phyloP scores from a whole-genome alignment of 768 basidiomycete genomes.

The Cubamyces sp. region DNA sequence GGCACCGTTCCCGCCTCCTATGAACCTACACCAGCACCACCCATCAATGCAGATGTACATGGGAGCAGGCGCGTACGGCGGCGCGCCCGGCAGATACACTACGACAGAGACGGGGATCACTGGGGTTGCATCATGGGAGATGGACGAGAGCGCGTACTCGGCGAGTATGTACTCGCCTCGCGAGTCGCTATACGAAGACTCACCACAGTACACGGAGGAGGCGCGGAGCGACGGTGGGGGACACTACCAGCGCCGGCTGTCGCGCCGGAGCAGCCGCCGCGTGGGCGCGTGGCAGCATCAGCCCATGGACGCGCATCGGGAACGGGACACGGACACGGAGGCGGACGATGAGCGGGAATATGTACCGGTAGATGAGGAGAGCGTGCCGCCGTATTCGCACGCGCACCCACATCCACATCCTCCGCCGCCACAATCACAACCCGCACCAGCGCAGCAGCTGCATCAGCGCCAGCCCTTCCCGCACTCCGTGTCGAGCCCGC shows the following conservation, averaged over 20 bases:
- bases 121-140: slow-evolving; percentile 13
- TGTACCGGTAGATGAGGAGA: slow-evolving; percentile 7
- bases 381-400: slow-evolving; percentile 26
- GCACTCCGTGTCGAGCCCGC: slow-evolving; percentile 32
- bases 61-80: too few species aligned
- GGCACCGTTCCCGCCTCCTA: slow-evolving; percentile 6
- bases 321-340: slow-evolving; percentile 16
- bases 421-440: slow-evolving; percentile 3
- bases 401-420: slow-evolving; percentile 10
- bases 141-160: slow-evolving; percentile 19
- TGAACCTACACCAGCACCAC: not conserved
- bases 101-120: slow-evolving; percentile 12
- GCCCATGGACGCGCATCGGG: slow-evolving; percentile 19
- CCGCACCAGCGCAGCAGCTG: slow-evolving; percentile 5
- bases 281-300: slow-evolving; percentile 7
- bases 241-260: not conserved
- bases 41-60: not conserved
- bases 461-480: slow-evolving; percentile 33
- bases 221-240: not conserved
- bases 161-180: slow-evolving; percentile 21
- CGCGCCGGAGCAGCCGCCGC: slow-evolving; percentile 8
- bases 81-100: too few species aligned
- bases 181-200: slow-evolving; percentile 19
- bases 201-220: slow-evolving; percentile 22
- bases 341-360: not conserved